A percentile compares a stretch with the other conserved stretches of the same genome.
Conservation (phyloP, 768 basidiomycete species). For the Xerocomellus amylosporus region DNA sequence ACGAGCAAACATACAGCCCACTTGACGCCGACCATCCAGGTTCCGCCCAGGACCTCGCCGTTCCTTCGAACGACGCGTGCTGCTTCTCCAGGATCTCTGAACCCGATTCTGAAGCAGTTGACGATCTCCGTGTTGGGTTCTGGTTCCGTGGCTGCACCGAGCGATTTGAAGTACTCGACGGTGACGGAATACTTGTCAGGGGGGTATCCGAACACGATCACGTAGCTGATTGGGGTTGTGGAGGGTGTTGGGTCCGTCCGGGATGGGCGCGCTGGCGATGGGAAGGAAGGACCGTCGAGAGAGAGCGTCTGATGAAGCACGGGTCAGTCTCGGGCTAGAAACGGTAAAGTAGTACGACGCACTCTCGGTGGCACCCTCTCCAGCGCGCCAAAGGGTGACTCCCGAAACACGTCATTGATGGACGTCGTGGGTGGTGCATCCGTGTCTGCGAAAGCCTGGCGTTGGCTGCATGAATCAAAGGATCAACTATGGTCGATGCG, state of each 20-base stretch:
- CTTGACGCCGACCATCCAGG: constrained; percentile 84
- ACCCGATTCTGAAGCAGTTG: constrained; percentile 84
- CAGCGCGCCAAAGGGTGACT: constrained; percentile 36
- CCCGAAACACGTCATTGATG: constrained; percentile 70
- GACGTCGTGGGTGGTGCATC: constrained; percentile 80
- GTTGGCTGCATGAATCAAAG: constrained; percentile 39
- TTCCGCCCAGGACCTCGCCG: constrained; percentile 71
- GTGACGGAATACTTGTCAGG: constrained; percentile 70
- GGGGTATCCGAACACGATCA: constrained; percentile 89
- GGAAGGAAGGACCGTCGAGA: constrained; percentile 17
- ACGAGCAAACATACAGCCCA: constrained; percentile 62
- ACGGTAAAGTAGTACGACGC: not conserved
- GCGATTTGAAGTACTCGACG: constrained; percentile 68
- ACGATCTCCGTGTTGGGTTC: constrained; percentile 64
- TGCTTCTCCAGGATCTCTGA: constrained; percentile 66
- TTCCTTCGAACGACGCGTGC: constrained; percentile 78
- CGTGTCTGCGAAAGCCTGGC: constrained; percentile 65
- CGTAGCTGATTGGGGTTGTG: constrained; percentile 48
- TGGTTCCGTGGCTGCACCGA: constrained; percentile 69
- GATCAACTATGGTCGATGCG: constrained; percentile 3
- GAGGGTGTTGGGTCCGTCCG: constrained; percentile 29
- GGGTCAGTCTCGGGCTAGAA: not conserved
- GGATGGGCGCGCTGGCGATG: constrained; percentile 13
- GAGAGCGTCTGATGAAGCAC: constrained; percentile 17
- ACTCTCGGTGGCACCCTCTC: constrained; percentile 24